A percentile compares a stretch with the other conserved stretches of the same genome.
Conservation (phyloP, 2,329 filamentous ascomycete species). For the Podosphaera xanthii region DNA sequence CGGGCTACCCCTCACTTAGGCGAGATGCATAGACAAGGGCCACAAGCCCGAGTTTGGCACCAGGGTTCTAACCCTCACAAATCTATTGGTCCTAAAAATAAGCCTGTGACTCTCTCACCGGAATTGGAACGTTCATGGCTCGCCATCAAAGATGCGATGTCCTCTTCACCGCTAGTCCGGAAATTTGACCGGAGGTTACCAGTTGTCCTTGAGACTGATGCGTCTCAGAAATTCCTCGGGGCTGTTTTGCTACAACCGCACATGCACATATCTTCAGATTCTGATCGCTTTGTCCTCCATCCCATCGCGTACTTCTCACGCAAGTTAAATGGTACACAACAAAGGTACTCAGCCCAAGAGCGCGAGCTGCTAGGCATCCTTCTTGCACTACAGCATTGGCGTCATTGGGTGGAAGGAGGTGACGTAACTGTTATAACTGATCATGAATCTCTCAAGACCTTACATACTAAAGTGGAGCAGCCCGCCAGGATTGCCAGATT, state of each 20-base stretch:
- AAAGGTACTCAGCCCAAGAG: background rate
- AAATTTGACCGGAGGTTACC: background rate
- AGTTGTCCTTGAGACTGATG: background rate
- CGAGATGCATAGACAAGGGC: too few species aligned
- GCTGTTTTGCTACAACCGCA: background rate
- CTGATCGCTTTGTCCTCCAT: background rate
- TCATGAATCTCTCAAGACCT: background rate
- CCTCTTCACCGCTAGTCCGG: background rate
- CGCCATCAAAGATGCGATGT: background rate
- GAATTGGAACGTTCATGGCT: background rate
- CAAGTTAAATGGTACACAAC: background rate
- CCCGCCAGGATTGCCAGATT: background rate
- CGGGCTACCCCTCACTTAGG: too few species aligned
- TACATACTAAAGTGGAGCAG: background rate
- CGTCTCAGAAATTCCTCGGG: background rate
- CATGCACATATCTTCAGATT: background rate
- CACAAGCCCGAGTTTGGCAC: too few species aligned
- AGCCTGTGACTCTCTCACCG: background rate
- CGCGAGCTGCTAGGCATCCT: background rate
- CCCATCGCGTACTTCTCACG: background rate
- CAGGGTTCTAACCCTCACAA: too few species aligned
- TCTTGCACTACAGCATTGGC: background rate
- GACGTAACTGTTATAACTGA: background rate
- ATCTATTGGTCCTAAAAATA: background rate
- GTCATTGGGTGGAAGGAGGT: background rate